A percentile compares a stretch with the other conserved stretches of the same genome.
Conservation (phyloP, 2,329 filamentous ascomycete genomes). For the Cladosporium colombiae region DNA sequence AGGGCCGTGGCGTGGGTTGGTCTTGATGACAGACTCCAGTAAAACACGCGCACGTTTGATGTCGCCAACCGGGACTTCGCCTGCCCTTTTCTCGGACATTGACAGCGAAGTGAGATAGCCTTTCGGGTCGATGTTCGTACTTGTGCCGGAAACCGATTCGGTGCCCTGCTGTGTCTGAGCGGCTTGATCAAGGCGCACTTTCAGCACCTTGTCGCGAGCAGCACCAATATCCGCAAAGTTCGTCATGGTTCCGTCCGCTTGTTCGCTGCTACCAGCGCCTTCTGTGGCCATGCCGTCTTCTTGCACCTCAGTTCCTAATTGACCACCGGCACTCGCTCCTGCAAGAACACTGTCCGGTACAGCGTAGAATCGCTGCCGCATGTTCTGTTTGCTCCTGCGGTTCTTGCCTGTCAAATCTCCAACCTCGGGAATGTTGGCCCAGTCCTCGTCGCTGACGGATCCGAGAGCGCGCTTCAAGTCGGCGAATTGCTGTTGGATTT, state of each 20-base stretch:
- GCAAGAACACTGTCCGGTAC: constrained; percentile 95
- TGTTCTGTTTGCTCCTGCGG: constrained; percentile 77
- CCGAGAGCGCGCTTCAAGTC: constrained; percentile 89
- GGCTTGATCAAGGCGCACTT: constrained; percentile 90
- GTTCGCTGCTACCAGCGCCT: constrained; percentile 46
- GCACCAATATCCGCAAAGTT: constrained; percentile 98
- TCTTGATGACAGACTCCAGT: constrained; percentile 95
- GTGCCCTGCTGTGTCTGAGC: constrained; percentile 61
- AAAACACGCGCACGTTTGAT: constrained; percentile 91
- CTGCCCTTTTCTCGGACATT: constrained; percentile 75
- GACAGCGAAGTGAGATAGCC: constrained; percentile 92
- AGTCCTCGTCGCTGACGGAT: constrained; percentile 90
- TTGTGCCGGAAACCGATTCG: constrained; percentile 71
- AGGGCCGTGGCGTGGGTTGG: constrained; percentile 90
- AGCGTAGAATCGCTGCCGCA: constrained; percentile 84
- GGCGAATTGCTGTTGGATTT: constrained; percentile 96
- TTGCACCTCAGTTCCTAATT: constrained; percentile 84
- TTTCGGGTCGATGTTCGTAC: constrained; percentile 90
- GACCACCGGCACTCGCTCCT: constrained; percentile 74
- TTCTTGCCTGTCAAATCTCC: constrained; percentile 96
- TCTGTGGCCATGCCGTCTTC: constrained; percentile 64
- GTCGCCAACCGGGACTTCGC: constrained; percentile 85
- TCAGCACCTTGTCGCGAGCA: constrained; percentile 90
- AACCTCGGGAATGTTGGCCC: constrained; percentile 92
- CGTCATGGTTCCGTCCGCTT: constrained; percentile 82